These are phyloP conservation scores for Amphicarpaea edgeworthii DNA, from an alignment of 306 rosid genomes.

Conservation along the genomic window DNA sequence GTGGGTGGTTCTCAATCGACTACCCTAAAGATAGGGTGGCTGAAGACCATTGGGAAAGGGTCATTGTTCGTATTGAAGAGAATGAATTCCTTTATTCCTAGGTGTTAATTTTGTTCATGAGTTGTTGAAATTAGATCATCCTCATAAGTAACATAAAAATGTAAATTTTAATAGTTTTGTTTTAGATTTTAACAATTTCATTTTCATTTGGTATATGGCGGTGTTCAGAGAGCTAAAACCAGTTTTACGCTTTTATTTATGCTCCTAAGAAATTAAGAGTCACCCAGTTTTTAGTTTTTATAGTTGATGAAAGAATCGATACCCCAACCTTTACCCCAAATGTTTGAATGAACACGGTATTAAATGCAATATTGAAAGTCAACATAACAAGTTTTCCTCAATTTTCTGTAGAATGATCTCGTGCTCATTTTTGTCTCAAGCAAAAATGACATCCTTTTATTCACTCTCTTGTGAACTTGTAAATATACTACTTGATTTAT, in stretches of 20 bases:
- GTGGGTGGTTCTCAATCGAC: background rate
- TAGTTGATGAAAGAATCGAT: background rate
- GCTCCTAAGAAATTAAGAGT: background rate
- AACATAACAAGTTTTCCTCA: background rate
- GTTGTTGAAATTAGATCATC: background rate
- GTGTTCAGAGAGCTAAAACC: slow-evolving; percentile 1
- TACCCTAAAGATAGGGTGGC: background rate
- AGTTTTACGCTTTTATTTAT: background rate
- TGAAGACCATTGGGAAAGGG: background rate
- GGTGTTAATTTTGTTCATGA: background rate
- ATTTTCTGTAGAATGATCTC: background rate
- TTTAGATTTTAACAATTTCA: too few species aligned
- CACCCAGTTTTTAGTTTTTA: background rate
- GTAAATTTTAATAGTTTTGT: too few species aligned
- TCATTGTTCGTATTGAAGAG: background rate
- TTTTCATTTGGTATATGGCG: background rate
- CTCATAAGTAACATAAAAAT: background rate
- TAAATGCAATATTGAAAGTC: background rate
- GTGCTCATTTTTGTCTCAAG: background rate
- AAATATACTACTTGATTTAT: slow-evolving; percentile 53
- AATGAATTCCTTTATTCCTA: background rate
- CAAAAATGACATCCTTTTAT: slow-evolving; percentile 42
- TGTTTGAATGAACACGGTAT: background rate
- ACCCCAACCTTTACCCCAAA: background rate
- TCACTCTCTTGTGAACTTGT: slow-evolving; percentile 49